A percentile compares a stretch with the other conserved stretches of the same genome.
Conservation (phyloP, 2,329 filamentous ascomycete species). For the Beauveria australis region DNA sequence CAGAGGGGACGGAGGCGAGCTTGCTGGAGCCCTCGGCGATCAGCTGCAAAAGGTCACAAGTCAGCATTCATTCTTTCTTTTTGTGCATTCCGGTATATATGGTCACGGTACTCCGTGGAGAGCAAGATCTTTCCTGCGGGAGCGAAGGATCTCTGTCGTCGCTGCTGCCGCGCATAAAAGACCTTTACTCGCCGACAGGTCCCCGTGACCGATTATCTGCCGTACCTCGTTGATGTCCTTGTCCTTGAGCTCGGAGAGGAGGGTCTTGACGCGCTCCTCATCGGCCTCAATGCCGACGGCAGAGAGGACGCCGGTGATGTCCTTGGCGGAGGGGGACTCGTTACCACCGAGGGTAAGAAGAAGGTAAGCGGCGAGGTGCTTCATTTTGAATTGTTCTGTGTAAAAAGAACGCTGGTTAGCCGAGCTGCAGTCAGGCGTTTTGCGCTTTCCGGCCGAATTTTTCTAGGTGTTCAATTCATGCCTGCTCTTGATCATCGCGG, state of each 20-base stretch:
- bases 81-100: background rate
- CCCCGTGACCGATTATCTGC: background rate
- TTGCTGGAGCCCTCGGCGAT: slow-evolving; percentile 84
- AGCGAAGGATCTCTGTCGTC: background rate
- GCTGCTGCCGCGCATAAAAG: background rate
- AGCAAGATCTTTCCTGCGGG: background rate
- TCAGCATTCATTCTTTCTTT: slow-evolving; percentile 14
- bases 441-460: background rate
- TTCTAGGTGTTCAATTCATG: background rate
- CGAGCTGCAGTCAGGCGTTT: background rate
- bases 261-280: slow-evolving; percentile 72
- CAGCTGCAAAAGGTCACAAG: slow-evolving; percentile 48
- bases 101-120: background rate
- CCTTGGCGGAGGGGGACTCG: slow-evolving; percentile 71
- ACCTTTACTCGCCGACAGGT: background rate
- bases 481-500: background rate
- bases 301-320: slow-evolving; percentile 83
- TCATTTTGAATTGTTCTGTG: slow-evolving; percentile 67
- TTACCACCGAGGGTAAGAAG: slow-evolving; percentile 94
- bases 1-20: slow-evolving; percentile 95
- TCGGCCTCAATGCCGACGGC: slow-evolving; percentile 95
- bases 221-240: slow-evolving; percentile 90
- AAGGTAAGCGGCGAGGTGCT: slow-evolving; percentile 99
- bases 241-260: slow-evolving; percentile 85
- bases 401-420: slow-evolving; percentile 3